Evolutionary conservation across 2,329 filamentous ascomycete species (phyloP), one percentile per base, ranked within the genome.

Genomic region (Alternaria sp.): DNA sequence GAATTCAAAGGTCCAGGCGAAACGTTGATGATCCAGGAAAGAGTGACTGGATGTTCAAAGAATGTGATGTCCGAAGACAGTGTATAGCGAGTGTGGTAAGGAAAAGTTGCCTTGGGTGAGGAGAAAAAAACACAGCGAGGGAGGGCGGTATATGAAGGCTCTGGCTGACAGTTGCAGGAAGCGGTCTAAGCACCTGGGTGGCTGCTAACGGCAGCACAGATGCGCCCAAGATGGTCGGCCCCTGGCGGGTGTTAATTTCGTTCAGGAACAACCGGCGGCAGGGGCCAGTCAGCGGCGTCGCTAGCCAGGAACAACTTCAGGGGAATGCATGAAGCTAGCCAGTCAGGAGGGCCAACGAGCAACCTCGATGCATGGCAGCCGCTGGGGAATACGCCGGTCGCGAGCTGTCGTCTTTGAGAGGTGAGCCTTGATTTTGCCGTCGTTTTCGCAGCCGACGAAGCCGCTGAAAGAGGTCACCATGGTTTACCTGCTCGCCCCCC

Each of bases 391-490:
- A 46, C 57, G 87, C 83, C 68, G 85, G 84, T 38, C 93, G 81
- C 66, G 92, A 87, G 20, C 92, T 92, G 2, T 89, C 84, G 28
- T 87, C 89, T 66, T 94, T 85, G 63, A 65, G 64, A 65, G 67
- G 66, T 53, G 62, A 54, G 57, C 28, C 45, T 51, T 60, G 34
- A 52, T 34, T 27, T 48, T 55, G 54, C 59, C 57, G 34, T 43
- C 28, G 18, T 43, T 28, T 43, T 45, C 45, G 53, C 49, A 48
- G 46, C 55, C 27, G 40, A 43, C 45, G 62, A 57, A 50, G 61
- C 50, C 44, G 58, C 51, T 49, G 48, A 45, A 16, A 51, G 52
- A 30, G 44, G 59, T 53, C 38, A 60, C 34, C 38, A 38, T 55
- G 60, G 57, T 28, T 20, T 50, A 22, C 36, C 34, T 41, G 43